These are phyloP conservation scores for Chimonanthus salicifolius DNA, from an alignment of 164 flowering plant species.

Conservation along the genomic window DNA sequence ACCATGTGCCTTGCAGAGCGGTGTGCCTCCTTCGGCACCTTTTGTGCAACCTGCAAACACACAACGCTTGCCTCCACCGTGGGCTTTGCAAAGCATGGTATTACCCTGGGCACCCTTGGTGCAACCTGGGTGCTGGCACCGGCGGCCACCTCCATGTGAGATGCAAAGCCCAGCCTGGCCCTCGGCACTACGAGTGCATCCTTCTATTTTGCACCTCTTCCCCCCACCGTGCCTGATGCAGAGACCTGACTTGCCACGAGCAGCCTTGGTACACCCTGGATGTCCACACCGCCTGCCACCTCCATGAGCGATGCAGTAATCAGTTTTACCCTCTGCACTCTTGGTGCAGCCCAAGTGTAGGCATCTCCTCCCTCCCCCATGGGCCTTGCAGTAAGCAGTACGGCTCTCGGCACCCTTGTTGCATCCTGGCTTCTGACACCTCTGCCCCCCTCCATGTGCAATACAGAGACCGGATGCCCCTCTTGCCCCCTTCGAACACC, in stretches of 20 bases:
- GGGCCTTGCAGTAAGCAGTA: constrained; percentile 88
- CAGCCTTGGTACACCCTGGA: constrained; percentile 71
- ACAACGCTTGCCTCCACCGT: constrained; percentile 89
- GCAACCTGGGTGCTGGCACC: constrained; percentile 58
- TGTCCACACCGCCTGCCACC: constrained; percentile 65
- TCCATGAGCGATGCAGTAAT: constrained; percentile 68
- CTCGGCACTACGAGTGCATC: constrained; percentile 86
- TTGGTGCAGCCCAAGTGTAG: constrained; percentile 80
- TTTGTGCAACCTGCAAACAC: constrained; percentile 83
- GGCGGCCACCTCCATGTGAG: constrained; percentile 90
- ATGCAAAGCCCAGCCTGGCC: constrained; percentile 90
- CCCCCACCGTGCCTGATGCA: constrained; percentile 96
- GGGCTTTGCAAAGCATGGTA: constrained; percentile 77
- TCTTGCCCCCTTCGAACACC: constrained; percentile 80
- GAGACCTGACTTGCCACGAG: constrained; percentile 82
- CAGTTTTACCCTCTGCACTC: constrained; percentile 92
- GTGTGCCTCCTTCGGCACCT: constrained; percentile 94
- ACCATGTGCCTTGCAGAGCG: constrained; percentile 87
- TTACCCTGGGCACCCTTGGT: constrained; percentile 85
- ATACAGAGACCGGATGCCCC: constrained; percentile 90
- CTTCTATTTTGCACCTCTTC: constrained; percentile 72
- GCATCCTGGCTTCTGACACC: constrained; percentile 89
- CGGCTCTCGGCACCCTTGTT: constrained; percentile 92
- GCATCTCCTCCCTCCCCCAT: constrained; percentile 89
- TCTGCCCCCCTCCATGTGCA: constrained; percentile 96